Conservation (phyloP, 192 early-diverging fungal genomes). For the Phlyctochytrium arcticum region DNA sequence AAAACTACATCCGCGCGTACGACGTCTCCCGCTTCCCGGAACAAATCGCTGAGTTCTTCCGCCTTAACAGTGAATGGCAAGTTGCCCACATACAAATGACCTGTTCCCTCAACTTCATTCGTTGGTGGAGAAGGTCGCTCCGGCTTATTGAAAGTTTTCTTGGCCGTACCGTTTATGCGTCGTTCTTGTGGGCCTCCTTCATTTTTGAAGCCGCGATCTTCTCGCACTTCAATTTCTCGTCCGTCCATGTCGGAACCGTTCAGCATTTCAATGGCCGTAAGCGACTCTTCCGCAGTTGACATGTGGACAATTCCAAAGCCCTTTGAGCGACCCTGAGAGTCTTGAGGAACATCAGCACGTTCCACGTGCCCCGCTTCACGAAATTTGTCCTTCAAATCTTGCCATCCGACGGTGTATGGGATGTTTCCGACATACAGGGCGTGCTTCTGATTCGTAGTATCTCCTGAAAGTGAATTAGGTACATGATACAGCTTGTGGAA, state of each 20-base stretch:
- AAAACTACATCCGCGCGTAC: slow-evolving; percentile 64
- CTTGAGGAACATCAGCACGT: slow-evolving; percentile 58
- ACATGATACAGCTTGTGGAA: neutral
- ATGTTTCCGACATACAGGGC: slow-evolving; percentile 54
- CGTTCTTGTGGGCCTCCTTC: too few relatives aligned
- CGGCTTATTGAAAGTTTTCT: neutral
- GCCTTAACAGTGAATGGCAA: slow-evolving; percentile 71
- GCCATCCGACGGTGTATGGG: slow-evolving; percentile 48
- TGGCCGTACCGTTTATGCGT: slow-evolving; percentile 42
- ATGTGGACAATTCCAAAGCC: slow-evolving; percentile 72
- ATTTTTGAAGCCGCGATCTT: slow-evolving; percentile 59
- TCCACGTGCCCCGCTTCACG: slow-evolving; percentile 63
- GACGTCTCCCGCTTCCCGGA: slow-evolving; percentile 64
- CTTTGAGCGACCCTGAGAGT: slow-evolving; percentile 57
- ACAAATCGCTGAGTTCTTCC: slow-evolving; percentile 81
- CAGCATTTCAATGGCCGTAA: slow-evolving; percentile 62
- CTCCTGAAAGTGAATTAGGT: neutral
- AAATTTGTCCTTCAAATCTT: slow-evolving; percentile 58
- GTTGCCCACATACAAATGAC: slow-evolving; percentile 71
- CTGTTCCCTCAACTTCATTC: neutral
- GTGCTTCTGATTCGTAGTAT: slow-evolving; percentile 11
- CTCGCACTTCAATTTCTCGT: slow-evolving; percentile 67
- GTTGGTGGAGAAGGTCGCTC: neutral
- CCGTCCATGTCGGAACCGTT: slow-evolving; percentile 70
- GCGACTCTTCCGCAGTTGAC: slow-evolving; percentile 62